Evolutionary conservation across 176 grass and related monocot genomes (phyloP), one percentile per base, ranked within the genome.

Genomic region (Lolium multiflorum): DNA sequence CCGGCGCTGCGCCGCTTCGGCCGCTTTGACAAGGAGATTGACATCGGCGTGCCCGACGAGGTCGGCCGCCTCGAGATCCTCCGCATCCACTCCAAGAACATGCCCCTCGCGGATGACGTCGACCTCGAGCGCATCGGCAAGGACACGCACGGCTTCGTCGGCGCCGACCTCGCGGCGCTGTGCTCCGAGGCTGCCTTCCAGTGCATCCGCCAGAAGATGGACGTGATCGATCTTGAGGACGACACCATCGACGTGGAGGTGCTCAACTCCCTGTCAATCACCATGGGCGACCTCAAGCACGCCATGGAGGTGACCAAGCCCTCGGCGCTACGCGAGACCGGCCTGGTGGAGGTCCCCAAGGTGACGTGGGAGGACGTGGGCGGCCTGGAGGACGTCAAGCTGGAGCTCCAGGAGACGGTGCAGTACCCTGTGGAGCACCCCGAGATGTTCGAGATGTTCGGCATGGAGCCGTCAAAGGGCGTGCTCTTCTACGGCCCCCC

Each of bases 21-120:
- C 35, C 87, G 87, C 56, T 92, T 92, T 73, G 90, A 92, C 73
- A 62, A 66, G 63, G 86, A 92, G 87, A 81, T 92, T 14, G 86
- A 92, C 83, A 86, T 92, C 78, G 86, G 90, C 35, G 90, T 92
- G 4, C 87, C 90, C 12, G 83, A 92, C 79, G 87, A 92, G 65
- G 56, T 86, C 15, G 90, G 90, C 35, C 90, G 90, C n/a, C 79
- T 92, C 50, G 83, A 89, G 67, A 88, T 92, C 75, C 86, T 92
- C 74, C 87, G 90, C 65, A 89, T 89, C 56, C 90, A 92, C 80
- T 83, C 79, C 21, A 92, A 89, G 86, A 46, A 86, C 65, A 89
- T 92, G 83, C 87, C 84, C 16, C 72, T 89, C 15, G 3, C 24
- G 4, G 83, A 83, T 21, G 83, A 89, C 76, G 89, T 84, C 43